Conservation (phyloP, 108 stramenopile genomes). For the Cyclotella atomus region DNA sequence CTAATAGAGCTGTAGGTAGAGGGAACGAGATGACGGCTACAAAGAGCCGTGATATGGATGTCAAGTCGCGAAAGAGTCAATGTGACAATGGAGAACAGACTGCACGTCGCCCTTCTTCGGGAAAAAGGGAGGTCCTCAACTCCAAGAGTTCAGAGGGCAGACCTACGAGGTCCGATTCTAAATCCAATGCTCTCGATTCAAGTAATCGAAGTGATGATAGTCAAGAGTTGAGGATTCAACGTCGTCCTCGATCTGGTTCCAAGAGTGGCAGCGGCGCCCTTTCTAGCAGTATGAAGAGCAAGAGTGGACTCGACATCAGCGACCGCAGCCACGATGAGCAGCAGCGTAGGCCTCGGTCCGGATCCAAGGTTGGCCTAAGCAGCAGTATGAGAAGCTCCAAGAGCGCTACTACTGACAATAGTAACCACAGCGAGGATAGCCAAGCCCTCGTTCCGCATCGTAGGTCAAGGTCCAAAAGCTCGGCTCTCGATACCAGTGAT, state of each 20-base stretch:
- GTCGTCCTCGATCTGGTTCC: background rate
- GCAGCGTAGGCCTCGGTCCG: background rate
- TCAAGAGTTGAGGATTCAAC: background rate
- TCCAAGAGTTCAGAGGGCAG: background rate
- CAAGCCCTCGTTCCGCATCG: background rate
- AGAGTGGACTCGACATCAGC: background rate
- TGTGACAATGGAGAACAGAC: no score
- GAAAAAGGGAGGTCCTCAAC: background rate
- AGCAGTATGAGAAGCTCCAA: background rate
- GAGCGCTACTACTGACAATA: background rate
- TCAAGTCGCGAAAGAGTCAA: no score
- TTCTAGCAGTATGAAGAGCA: background rate
- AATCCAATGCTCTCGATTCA: background rate
- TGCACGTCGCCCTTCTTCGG: no score
- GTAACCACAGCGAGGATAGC: no score
- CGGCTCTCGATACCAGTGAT: background rate
- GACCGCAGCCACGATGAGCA: background rate
- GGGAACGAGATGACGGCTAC: no score
- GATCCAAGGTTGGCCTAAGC: background rate
- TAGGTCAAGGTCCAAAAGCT: no score
- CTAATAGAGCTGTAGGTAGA: no score
- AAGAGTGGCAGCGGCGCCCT: background rate
- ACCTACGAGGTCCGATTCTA: background rate
- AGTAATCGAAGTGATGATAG: background rate
- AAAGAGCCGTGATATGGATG: no score